A percentile compares a stretch with the other conserved stretches of the same genome.
phyloP scores from a whole-genome alignment of 345 rosid genomes.

The Eucalyptus dawsonii region DNA sequence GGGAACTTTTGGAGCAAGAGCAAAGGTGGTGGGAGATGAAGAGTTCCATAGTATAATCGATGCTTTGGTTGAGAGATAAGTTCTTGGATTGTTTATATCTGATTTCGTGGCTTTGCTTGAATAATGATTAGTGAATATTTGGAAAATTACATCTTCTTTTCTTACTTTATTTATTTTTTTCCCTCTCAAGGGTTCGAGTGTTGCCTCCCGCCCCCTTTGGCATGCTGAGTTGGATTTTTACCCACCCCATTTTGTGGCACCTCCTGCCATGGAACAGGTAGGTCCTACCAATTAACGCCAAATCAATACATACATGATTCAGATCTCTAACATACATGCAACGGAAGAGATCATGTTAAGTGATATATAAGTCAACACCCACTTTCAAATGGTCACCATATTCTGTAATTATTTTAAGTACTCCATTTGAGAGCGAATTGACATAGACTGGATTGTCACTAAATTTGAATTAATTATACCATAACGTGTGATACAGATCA shows the following conservation, averaged over 20 bases:
- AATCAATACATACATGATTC: not conserved
- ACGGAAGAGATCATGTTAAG: not conserved
- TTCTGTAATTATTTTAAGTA: not conserved
- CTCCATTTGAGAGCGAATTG: not conserved
- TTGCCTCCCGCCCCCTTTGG: not conserved
- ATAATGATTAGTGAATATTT: not conserved
- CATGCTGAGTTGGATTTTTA: not conserved
- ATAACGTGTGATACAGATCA: accelerated
- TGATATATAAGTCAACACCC: not conserved
- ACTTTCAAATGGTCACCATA: not conserved
- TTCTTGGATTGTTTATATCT: not conserved
- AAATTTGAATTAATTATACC: not conserved
- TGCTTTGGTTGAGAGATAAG: not conserved
- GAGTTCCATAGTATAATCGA: not conserved
- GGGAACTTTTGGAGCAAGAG: not conserved
- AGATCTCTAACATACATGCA: not conserved
- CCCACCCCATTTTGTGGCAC: not conserved
- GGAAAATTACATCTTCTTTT: not conserved
- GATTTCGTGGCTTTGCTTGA: not conserved
- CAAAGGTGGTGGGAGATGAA: not conserved
- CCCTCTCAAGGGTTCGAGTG: not conserved
- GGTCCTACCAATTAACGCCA: not conserved
- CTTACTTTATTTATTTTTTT: not conserved
- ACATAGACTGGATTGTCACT: accelerated
- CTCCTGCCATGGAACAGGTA: not conserved